Base-by-base conservation (phyloP, 805 yeast species). In the Yamadazyma scolyti region DNA sequence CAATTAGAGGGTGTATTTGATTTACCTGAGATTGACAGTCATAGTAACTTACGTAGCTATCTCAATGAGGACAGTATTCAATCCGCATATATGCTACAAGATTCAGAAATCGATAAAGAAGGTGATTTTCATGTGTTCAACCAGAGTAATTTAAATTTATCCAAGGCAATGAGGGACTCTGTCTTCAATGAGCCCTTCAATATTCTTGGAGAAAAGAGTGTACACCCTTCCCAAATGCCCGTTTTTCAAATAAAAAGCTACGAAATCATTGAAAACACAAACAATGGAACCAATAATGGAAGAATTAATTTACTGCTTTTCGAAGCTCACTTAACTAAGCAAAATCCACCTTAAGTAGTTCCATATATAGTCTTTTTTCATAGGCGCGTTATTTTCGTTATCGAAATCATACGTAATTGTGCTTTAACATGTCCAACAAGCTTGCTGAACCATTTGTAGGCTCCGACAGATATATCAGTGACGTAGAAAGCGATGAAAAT, bases 261-360 rank as follows among this genome's bases (percentile, higher is more conserved):
- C 37, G 61, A 60, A 33, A 48, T 65, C 3, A 46, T 65, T 23
- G 69, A 65, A 38, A 61, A 59, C 32, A 51, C 64, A 3, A 43
- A 55, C 22, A 9, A 29, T 1, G 36, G 34, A 1, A 28, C 61
- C 20, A 61, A 61, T 34, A 58, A 53, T 22, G 61, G 58, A 9
- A 53, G 62, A 29, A 46, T 61, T 16, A 57, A 58, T 39, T 45
- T 66, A 10, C 66, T 59, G 43, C 43, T 62, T 19, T 61, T 66
- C 28, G 70, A 63, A 33, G 67, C 70, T 0, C 65, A 56, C 40
- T 54, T 60, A 13, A 64, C 66, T 2, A 55, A 49, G 33, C 71
- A 65, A 40, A 66, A 66, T 29, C 70, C 68, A 2, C 55, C 63
- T 18, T 58, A 37, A 19, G 9, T 19, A 19, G 9, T 7, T 19